Conservation (phyloP, 345 rosid genomes). For the Sisymbrium irio region DNA sequence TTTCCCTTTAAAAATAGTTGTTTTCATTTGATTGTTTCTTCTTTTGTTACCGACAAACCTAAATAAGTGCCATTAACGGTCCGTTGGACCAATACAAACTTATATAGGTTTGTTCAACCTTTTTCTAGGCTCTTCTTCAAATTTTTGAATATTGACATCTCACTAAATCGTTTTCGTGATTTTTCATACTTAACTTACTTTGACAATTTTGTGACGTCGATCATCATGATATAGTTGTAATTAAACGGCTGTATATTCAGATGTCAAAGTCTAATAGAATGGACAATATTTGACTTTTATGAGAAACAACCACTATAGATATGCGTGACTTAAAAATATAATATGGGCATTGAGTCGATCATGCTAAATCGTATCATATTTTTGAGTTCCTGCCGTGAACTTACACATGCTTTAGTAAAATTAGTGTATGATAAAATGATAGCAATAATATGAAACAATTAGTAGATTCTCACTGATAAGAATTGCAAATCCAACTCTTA, state of each 20-base stretch:
- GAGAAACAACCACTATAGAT: background rate
- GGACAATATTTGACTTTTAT: background rate
- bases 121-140: conserved; percentile 18
- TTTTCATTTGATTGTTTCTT: conserved; percentile 17
- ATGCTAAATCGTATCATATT: background rate
- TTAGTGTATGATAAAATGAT: background rate
- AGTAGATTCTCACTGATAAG: background rate
- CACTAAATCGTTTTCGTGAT: background rate
- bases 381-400: background rate
- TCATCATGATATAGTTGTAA: background rate
- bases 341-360: background rate
- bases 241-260: conserved; percentile 2
- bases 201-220: conserved; percentile 8
- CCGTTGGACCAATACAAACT: conserved; percentile 10
- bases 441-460: conserved; percentile 2
- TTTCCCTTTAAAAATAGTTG: background rate
- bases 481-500: background rate
- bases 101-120: background rate
- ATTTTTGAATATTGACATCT: conserved; percentile 25
- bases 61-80: conserved; percentile 9
- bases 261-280: conserved; percentile 21
- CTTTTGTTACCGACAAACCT: conserved; percentile 20
- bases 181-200: conserved; percentile 15
- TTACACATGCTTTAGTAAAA: background rate
- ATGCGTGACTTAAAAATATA: background rate